Base-by-base conservation (phyloP, 2,329 filamentous ascomycete species). In the Fusarium virguliforme region DNA sequence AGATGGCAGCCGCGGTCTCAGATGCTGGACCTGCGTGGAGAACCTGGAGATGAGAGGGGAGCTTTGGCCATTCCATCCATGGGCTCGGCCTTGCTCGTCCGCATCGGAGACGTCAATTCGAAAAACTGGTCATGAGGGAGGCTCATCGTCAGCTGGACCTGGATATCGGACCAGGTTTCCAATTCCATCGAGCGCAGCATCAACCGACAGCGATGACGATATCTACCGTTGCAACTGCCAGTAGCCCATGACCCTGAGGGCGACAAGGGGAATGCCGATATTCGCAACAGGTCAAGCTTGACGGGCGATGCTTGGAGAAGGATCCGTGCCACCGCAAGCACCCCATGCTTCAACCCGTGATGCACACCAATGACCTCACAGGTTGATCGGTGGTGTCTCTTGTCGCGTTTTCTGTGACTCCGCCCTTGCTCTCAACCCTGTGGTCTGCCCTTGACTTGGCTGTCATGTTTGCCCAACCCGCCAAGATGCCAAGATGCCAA, bases 311-410 rank as follows among this genome's bases (percentile, higher is more conserved):
- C 32, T 48, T 34, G 32, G 46, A 40, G 58, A 46, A 65, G 28
- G 15, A 57, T 60, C 37, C 51, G 62, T 51, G 58, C 22, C 53
- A 43, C 51, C 30, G 55, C 51, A 60, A 65, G 60, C 73, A 65
- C 67, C 35, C 55, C 48, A 75, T 54, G 63, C 43, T 34, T n/a
- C 48, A 57, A 50, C 60, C 41, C 64, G 65, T 65, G 60, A 66
- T 73, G 57, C 46, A 68, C 61, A 55, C 65, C 59, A 70, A 75
- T 75, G 74, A 75, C 72, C 72, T 75, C 72, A 71, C 65, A 71
- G 43, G 30, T 18, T 30, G 22, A 51, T 37, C 60, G 65, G 65
- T 63, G 65, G 64, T 60, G 64, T 67, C 55, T 68, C 56, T 58
- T 67, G 43, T 61, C 63, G 46, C 46, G 48, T 22, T 62, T 35